Evolutionary conservation across 352 stramenopile genomes (phyloP).

Genomic region (Phytophthora citricola): DNA sequence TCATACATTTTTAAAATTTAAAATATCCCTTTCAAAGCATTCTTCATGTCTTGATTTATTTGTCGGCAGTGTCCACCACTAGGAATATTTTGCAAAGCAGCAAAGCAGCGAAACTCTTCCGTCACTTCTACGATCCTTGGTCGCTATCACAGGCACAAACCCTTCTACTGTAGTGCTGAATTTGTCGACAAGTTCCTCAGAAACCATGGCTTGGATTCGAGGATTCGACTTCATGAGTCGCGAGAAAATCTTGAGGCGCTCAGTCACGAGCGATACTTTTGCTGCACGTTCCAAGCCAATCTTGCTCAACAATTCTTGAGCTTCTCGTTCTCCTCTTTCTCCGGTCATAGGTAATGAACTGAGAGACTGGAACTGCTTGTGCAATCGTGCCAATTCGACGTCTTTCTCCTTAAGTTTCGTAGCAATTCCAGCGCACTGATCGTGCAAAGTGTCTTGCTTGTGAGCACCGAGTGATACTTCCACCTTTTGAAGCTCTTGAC

Average conservation of each 20-base stretch:
- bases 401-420: constrained; percentile 26
- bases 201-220: constrained; percentile 23
- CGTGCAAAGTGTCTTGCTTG: constrained; percentile 18
- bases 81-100: too few species aligned
- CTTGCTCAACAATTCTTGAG: constrained; percentile 22
- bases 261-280: constrained; percentile 25
- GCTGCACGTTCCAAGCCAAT: constrained; percentile 29
- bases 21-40: too few species aligned
- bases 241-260: constrained; percentile 31
- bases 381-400: constrained; percentile 17
- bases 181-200: constrained; percentile 4
- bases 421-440: constrained; percentile 28
- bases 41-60: too few species aligned
- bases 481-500: constrained; percentile 7
- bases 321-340: constrained; percentile 11
- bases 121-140: too few species aligned
- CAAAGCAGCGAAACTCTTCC: too few species aligned
- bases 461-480: background rate
- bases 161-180: too few species aligned
- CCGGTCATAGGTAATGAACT: constrained; percentile 5
- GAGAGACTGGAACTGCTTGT: constrained; percentile 23
- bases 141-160: too few species aligned
- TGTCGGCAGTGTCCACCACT: too few species aligned
- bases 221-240: constrained; percentile 37
- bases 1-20: too few species aligned